Conservation (phyloP, 2,329 filamentous ascomycete genomes). For the Teratosphaeriaceae sp. region DNA sequence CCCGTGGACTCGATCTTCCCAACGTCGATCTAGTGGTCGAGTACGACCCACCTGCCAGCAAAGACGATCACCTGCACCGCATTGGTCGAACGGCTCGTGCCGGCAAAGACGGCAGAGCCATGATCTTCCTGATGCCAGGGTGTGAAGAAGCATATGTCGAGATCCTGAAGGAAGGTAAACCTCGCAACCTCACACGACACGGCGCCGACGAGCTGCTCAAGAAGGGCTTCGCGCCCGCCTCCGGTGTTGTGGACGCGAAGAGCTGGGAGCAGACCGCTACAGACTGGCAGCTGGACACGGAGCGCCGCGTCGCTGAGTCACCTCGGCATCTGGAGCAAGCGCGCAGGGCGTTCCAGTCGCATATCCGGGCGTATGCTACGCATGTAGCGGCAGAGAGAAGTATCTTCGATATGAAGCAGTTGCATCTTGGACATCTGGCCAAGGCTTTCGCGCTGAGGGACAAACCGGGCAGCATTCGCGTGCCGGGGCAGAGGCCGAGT, state of each 20-base stretch:
- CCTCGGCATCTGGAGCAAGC: constrained; percentile 70
- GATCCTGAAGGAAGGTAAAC: constrained; percentile 64
- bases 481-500: constrained; percentile 44
- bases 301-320: constrained; percentile 59
- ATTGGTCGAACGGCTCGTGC: constrained; percentile 93
- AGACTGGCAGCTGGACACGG: constrained; percentile 59
- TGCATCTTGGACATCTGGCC: constrained; percentile 88
- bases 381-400: constrained; percentile 77
- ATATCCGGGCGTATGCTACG: constrained; percentile 90
- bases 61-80: constrained; percentile 88
- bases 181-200: constrained; percentile 47
- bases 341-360: constrained; percentile 79
- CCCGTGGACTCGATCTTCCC: constrained; percentile 89
- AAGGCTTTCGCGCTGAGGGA: constrained; percentile 91
- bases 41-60: constrained; percentile 90
- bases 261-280: constrained; percentile 61
- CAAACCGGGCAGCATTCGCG: constrained; percentile 70
- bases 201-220: constrained; percentile 61
- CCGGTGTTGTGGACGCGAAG: constrained; percentile 30
- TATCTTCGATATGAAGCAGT: constrained; percentile 84
- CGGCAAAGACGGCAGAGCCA: constrained; percentile 76
- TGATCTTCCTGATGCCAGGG: constrained; percentile 85
- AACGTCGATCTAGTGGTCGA: constrained; percentile 93
- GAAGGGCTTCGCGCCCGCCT: constrained; percentile 49
- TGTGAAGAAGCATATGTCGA: constrained; percentile 86